phyloP scores from a whole-genome alignment of 192 early-diverging fungal genomes.

The Backusella tuberculispora region DNA sequence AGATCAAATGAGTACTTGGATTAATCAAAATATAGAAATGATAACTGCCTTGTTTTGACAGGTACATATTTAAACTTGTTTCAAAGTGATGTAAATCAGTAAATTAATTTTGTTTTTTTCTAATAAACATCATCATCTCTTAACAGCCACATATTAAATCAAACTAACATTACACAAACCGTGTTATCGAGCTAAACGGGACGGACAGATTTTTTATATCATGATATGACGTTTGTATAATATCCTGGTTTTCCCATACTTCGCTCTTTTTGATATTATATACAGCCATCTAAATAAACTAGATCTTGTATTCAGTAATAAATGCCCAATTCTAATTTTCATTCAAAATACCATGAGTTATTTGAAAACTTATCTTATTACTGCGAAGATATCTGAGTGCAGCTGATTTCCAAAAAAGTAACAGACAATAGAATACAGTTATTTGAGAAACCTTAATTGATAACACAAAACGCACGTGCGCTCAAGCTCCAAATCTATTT shows the following conservation, averaged over 20 bases:
- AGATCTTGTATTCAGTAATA: not conserved
- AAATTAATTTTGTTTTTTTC: not conserved
- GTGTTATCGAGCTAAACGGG: not conserved
- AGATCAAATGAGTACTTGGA: not conserved
- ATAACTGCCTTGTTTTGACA: not conserved
- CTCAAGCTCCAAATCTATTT: slow-evolving; percentile 1
- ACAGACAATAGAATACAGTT: not conserved
- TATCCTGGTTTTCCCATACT: not conserved
- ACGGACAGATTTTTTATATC: not conserved
- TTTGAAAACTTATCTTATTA: not conserved
- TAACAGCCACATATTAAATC: not conserved
- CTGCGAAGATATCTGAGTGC: not conserved
- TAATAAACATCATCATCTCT: not conserved
- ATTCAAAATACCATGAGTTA: not conserved
- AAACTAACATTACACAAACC: slow-evolving; percentile 8
- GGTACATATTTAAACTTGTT: not conserved
- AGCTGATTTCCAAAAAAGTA: slow-evolving; percentile 10
- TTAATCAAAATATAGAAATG: not conserved
- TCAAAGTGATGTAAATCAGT: not conserved
- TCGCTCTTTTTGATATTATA: not conserved
- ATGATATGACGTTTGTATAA: slow-evolving; percentile 13
- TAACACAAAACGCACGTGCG: slow-evolving; percentile 12
- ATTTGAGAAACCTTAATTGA: not conserved
- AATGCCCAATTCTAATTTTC: not conserved
- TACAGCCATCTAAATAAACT: not conserved